These are phyloP conservation scores for Fraxinus paxiana DNA, from an alignment of 305 asterid species.

Conservation along the genomic window DNA sequence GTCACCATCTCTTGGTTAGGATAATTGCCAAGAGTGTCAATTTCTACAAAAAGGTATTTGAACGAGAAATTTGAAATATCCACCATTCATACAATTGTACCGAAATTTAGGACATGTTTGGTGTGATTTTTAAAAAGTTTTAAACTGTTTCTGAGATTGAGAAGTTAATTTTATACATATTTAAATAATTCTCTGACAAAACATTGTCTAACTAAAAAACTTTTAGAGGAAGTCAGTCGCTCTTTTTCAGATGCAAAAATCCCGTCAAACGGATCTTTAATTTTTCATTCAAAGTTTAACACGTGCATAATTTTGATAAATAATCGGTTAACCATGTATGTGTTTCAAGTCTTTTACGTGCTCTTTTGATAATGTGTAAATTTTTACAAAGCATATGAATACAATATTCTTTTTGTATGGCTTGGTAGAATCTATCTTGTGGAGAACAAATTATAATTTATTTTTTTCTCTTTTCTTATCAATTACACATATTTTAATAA, in stretches of 20 bases:
- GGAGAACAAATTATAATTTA: background rate
- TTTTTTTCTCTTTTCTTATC: no score
- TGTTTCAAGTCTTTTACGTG: background rate
- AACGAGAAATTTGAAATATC: conserved; percentile 23
- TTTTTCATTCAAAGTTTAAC: background rate
- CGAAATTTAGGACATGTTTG: background rate
- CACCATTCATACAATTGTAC: background rate
- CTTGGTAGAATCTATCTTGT: background rate
- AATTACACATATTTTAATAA: no score
- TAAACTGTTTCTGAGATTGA: no score
- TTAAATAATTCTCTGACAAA: no score
- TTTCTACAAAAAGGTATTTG: conserved; percentile 45
- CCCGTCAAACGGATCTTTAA: background rate
- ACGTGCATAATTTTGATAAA: background rate
- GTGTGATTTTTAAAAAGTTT: no score
- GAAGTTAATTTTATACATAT: background rate
- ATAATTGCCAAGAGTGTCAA: conserved; percentile 45
- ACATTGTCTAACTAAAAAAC: background rate
- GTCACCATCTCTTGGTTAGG: conserved; percentile 40
- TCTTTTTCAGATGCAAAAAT: background rate
- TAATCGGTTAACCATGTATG: background rate
- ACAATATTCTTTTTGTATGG: background rate
- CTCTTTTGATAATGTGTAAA: background rate
- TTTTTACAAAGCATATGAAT: background rate
- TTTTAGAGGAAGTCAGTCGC: background rate